Base-by-base conservation (phyloP, 2,329 filamentous ascomycete species). In the Sclerotinia glacialis region DNA sequence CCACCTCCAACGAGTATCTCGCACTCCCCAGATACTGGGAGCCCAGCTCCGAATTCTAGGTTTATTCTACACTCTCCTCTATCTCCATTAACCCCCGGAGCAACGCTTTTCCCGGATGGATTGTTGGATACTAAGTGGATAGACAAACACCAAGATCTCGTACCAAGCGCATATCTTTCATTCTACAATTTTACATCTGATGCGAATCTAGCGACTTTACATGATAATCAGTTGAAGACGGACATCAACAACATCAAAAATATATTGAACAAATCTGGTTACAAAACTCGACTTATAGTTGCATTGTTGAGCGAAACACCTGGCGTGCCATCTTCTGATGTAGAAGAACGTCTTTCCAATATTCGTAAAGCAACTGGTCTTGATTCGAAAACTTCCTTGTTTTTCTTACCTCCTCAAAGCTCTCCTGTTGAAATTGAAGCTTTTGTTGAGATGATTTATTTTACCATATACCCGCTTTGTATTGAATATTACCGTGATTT, bases 401-500 rank as follows among this genome's bases (percentile, higher is more conserved):
- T 96, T 77, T 92, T 95, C 73, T 83, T 97, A 18, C 89, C 92
- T 1, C 87, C 90, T 0, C 86, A 89, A 72, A 87, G 89, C 9
- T 89, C 91, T 5, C 80, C 83, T 3, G 83, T 85, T 1, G 92
- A 96, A 74, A 79, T 96, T 28, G 84, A 87, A 68, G 86, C 87
- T 9, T 92, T 94, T 70, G 87, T 90, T 0, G 86, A 89, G 65
- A 89, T 85, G 62, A 85, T 96, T 50, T 81, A 97, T 56, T 81
- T 86, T 2, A 85, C 89, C 0, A 78, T 97, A 54, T 92, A 94
- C 68, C 86, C 88, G 1, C 82, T 88, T 26, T 87, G 91, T 26
- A 81, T 94, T 55, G 95, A 99, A 73, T 97, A 97, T 78, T 98
- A 98, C 77, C 85, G 93, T 55, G 94, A 99, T 73, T 83, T 98